These are phyloP conservation scores for Diaporthe sp. DNA, from an alignment of 2,329 filamentous ascomycete species.

Conservation along the genomic window DNA sequence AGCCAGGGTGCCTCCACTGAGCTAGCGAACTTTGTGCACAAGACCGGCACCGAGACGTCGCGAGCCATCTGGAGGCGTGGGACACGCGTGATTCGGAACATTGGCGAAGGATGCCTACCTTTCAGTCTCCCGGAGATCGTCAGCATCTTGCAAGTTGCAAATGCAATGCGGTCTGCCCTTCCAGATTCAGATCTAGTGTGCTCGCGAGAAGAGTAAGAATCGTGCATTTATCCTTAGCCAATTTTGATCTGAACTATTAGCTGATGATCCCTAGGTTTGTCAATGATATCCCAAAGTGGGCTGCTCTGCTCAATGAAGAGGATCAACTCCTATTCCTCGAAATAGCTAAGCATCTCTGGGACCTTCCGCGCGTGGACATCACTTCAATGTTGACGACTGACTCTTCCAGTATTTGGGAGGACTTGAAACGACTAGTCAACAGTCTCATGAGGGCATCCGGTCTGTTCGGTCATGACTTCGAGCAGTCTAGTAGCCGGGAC, in stretches of 20 bases:
- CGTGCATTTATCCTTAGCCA: neutral
- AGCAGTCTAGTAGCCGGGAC: too few relatives aligned
- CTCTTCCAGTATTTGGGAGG: too few relatives aligned
- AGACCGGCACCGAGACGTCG: neutral
- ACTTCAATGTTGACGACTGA: neutral
- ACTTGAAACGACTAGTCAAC: neutral
- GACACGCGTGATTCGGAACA: neutral
- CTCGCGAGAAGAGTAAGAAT: neutral
- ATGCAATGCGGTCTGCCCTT: neutral
- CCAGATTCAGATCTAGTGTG: neutral
- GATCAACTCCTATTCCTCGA: neutral
- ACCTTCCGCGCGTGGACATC: too few relatives aligned
- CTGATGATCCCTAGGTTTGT: neutral
- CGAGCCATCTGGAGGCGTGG: neutral
- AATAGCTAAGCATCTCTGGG: neutral
- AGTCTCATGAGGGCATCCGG: neutral
- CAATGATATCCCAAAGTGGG: neutral
- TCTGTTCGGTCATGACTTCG: neutral
- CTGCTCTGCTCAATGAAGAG: neutral
- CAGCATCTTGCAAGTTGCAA: neutral
- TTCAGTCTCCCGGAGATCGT: neutral
- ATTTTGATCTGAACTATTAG: accelerated
- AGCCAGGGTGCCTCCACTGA: neutral
- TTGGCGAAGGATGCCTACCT: neutral
- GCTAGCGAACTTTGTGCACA: neutral